Conservation (phyloP, 495 filamentous ascomycete genomes). For the Neurospora sp. region DNA sequence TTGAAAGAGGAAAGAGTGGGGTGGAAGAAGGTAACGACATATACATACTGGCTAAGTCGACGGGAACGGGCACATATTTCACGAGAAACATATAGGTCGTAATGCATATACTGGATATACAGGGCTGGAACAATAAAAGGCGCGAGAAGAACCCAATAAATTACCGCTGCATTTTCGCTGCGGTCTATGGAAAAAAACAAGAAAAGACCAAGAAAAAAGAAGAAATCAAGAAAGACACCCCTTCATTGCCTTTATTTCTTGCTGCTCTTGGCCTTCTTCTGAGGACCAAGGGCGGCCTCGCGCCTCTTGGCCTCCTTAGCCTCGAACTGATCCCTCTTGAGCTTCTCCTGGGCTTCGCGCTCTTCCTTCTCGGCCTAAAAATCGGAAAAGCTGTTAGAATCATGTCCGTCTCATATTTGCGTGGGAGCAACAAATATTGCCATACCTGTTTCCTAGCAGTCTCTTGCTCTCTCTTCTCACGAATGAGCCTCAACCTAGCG, state of each 20-base stretch:
- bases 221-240: not conserved
- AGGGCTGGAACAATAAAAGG: not conserved
- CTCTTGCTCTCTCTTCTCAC: conserved; percentile 79
- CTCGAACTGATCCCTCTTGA: conserved; percentile 38
- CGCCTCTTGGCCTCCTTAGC: conserved; percentile 59
- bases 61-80: not conserved
- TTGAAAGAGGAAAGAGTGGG: not conserved
- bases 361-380: conserved; percentile 61
- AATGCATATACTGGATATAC: not conserved
- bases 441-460: conserved; percentile 46
- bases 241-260: conserved; percentile 21
- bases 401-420: not conserved
- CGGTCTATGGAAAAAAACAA: conserved; percentile 5
- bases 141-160: not conserved
- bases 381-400: not conserved
- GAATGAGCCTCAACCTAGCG: conserved; percentile 67
- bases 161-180: not conserved
- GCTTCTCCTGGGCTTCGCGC: conserved; percentile 49
- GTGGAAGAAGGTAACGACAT: not conserved
- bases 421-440: not conserved
- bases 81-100: conserved; percentile 7
- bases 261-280: conserved; percentile 19
- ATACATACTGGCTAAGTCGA: not conserved
- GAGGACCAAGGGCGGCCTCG: conserved; percentile 34
- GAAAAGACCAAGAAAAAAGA: not conserved